Base-by-base conservation (phyloP, 768 basidiomycete genomes). In the Termitomyces sp. region DNA sequence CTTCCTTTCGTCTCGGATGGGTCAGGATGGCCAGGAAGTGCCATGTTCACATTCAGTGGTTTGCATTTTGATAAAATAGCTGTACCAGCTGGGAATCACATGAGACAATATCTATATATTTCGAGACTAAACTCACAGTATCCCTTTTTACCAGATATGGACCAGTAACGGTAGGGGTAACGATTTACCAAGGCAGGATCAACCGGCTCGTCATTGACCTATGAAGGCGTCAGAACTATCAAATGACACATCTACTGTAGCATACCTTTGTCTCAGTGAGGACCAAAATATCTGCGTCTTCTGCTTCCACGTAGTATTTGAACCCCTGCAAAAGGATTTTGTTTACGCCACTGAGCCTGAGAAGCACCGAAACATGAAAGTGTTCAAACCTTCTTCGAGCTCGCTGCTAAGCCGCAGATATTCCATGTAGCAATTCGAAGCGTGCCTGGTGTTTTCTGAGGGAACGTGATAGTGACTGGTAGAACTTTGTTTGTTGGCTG, bases 241-340 rank as follows among this genome's bases (percentile, higher is more conserved):
- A 21, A 25, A 8, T 11, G 0, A 23, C 7, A n/a, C 41, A 23
- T 2, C 9, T 54, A 27, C n/a, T 14, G 25, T n/a, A 6, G 1
- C 12, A 25, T 40, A 84, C 90, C 78, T 94, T 95, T 10, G 92
- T 94, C 73, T 95, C 93, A 0, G 90, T 92, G 42, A 95, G 73
- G 16, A 95, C 80, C 23, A 95, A 75, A 27, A 95, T 77, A 66
- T 95, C 93, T 0, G 93, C 84, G 65, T 94, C 86, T 63, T 95
- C 93, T 1, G 91, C 91, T 62, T 90, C 86, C 32, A 94, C 77
- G 66, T 95, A 95, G 64, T 75, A 67, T 63, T 84, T 86, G 73
- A 95, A 92, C 0, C 92, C 92, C 86, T 90, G 60, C 12, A 38
- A 21, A 45, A 12, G n/a, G 49, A 59, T 11, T 34, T 16, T 29